Evolutionary conservation across 1,139 yeast species (phyloP), one percentile per base, ranked within the genome.

Genomic region (Hansenula sp.): DNA sequence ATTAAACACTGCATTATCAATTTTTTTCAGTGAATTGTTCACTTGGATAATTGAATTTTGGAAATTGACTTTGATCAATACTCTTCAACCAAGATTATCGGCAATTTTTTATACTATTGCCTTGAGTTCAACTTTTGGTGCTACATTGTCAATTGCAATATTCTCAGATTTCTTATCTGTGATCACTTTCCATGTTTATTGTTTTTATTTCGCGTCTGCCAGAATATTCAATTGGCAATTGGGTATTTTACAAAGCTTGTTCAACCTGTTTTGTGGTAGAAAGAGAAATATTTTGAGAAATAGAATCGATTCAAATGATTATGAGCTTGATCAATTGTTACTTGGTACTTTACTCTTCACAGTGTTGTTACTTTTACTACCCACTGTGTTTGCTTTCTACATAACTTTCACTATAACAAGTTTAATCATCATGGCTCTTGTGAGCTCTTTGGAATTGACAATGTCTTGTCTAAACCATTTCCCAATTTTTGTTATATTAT

Each of bases 301-400:
- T 47, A 81, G 99, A 68, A 81, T 90, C 35, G 99, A 94, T 62
- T 79, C 86, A n/a, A 79, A 83, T 52, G 74, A 77, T 53, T 91
- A 87, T 61, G 93, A 87, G 47, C 69, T 91, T 32, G 97, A 93
- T 61, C 96, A 91, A 58, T 70, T 93, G 46, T 69, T 94, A 42
- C 68, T 93, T 61, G 99, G 99, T 0, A 93, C 96, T 0, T 74
- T 94, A 47, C 65, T 93, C 29, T 93, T 93, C 65, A 89, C 94
- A 49, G 79, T 91, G 16, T 68, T 89, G 48, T 66, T 85, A 0
- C 86, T 90, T 52, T 68, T 94, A 38, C 65, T 90, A 42, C 99
- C 99, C 1, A 93, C 99, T 0, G 85, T 89, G 5, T 65, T 84
- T 58, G 94, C 94, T 32, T 93, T 91, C 60, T 93, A 94, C 60